Evolutionary conservation across 257 asterid species (phyloP), one percentile per base, ranked within the genome.

Genomic region (Prunella vulgaris): DNA sequence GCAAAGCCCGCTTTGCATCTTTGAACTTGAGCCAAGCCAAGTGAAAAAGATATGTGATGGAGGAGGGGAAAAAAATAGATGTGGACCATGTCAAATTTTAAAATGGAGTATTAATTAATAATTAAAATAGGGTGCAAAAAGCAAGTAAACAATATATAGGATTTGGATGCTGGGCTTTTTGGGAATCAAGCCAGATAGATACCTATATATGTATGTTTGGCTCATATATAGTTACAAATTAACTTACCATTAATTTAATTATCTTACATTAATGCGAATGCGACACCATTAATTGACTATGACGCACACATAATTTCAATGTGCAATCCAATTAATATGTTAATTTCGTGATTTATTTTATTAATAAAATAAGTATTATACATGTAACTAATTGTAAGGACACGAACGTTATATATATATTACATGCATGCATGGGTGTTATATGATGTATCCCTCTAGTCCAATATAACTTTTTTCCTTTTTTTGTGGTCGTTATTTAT

Each of bases 131-230:
- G 44, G 71, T 58, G 24, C 60, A 35, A 33, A 66, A 71, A 59
- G 63, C 24, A 61, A 74, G 13, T 52, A 38, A 56, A 38, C 54
- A 54, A 14, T n/a, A n/a, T n/a, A n/a, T 37, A 69, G 42, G 24
- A n/a, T 27, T n/a, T 58, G 22, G 24, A 58, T 64, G 44, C 69
- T 57, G 68, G 73, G 79, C 74, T 60, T 77, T 70, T n/a, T 28
- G 71, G 79, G 61, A 60, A 37, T 63, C 65, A 68, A 68, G 65
- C 42, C 67, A 64, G 49, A 37, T 38, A 64, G 74, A 76, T 78
- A 84, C 30, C 24, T 21, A 18, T n/a, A n/a, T n/a, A n/a, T n/a
- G n/a, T n/a, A n/a, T 10, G 7, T 42, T 42, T 42, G 51, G 51
- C 51, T 42, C 51, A 42, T 18, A 40, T 15, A 27, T 42, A 42